Evolutionary conservation across 2,329 filamentous ascomycete species (phyloP).

Genomic region (Trichoderma brevicompactum): DNA sequence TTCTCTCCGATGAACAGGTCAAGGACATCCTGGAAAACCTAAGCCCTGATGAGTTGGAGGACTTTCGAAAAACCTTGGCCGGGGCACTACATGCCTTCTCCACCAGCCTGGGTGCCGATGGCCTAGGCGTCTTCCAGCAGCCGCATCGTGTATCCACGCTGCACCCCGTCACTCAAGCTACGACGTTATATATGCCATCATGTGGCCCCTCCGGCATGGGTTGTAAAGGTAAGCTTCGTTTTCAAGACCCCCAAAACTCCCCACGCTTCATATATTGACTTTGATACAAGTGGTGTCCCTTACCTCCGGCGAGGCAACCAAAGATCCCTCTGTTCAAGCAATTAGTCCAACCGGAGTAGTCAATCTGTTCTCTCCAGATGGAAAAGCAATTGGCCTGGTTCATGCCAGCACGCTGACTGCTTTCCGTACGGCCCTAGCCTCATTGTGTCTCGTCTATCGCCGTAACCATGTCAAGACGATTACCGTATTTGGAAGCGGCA

Average conservation of each 20-base stretch:
- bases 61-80: conserved; percentile 54
- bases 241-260: neutral
- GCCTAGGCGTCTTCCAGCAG: conserved; percentile 56
- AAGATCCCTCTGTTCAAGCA: conserved; percentile 38
- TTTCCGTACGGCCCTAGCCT: conserved; percentile 77
- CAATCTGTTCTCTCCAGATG: conserved; percentile 67
- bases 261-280: neutral
- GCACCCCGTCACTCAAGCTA: conserved; percentile 55
- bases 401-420: conserved; percentile 77
- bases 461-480: conserved; percentile 75
- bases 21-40: conserved; percentile 58
- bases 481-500: conserved; percentile 84
- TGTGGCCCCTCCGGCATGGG: conserved; percentile 66
- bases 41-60: conserved; percentile 55
- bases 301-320: conserved; percentile 46
- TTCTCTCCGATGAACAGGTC: conserved; percentile 63
- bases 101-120: conserved; percentile 53
- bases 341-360: conserved; percentile 67
- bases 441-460: conserved; percentile 65
- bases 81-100: conserved; percentile 65
- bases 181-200: conserved; percentile 76
- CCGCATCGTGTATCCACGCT: conserved; percentile 57
- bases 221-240: conserved; percentile 61
- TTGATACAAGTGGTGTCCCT: conserved; percentile 63
- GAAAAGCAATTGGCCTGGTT: conserved; percentile 67